These are phyloP conservation scores for Phialophora expanda DNA, from an alignment of 2,329 filamentous ascomycete species.

Conservation along the genomic window DNA sequence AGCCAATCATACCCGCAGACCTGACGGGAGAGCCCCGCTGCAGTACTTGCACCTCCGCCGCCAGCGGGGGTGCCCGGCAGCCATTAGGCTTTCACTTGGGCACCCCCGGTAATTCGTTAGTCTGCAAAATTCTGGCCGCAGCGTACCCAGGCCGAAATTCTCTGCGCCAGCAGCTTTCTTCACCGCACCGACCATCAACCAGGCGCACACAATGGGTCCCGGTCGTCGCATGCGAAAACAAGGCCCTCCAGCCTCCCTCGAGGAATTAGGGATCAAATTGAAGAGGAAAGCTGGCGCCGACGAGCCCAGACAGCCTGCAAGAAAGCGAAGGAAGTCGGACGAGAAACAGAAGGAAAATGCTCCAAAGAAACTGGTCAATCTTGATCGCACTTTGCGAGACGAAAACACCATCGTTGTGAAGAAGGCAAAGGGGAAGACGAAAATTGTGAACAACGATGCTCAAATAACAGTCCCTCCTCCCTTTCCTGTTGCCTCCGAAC, in stretches of 20 bases:
- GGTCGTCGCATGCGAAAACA: constrained; percentile 89
- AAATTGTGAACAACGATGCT: constrained; percentile 41
- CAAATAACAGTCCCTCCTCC: constrained; percentile 38
- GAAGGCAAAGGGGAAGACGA: constrained; percentile 42
- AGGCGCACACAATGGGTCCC: constrained; percentile 68
- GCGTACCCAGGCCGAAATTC: constrained; percentile 6
- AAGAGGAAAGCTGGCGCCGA: constrained; percentile 84
- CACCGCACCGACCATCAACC: background rate
- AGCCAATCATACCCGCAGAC: background rate
- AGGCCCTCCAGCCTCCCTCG: constrained; percentile 80
- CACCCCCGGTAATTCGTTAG: background rate
- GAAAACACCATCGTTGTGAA: constrained; percentile 41
- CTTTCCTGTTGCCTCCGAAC: constrained; percentile 42
- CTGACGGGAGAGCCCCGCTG: no score
- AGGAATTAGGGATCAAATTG: constrained; percentile 68
- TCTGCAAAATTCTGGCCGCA: background rate
- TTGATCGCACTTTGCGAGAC: constrained; percentile 41
- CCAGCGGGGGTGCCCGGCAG: no score
- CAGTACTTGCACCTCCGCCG: background rate
- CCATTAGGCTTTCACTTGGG: background rate
- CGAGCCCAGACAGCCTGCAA: constrained; percentile 61
- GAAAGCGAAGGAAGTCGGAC: constrained; percentile 69
- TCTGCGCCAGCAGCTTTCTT: constrained; percentile 4
- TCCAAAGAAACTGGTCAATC: constrained; percentile 51
- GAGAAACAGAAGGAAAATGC: constrained; percentile 47